phyloP scores from a whole-genome alignment of 331 rosid species.

The Prunus yedoensis region DNA sequence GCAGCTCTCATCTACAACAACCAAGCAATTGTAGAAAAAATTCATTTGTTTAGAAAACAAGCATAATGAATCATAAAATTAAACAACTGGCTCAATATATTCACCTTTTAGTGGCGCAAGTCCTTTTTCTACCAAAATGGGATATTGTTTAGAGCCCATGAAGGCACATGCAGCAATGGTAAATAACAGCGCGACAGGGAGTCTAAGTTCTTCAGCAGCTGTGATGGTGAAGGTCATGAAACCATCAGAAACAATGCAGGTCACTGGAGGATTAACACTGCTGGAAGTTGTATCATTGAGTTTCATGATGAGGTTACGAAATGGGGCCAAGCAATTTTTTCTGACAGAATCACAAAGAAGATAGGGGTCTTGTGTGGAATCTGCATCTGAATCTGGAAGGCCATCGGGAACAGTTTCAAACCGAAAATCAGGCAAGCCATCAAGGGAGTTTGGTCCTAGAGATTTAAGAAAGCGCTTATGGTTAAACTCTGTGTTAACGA shows the following conservation, averaged over 20 bases:
- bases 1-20: conserved; percentile 4
- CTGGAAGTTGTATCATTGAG: neutral
- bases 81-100: neutral
- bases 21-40: neutral
- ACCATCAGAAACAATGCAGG: conserved; percentile 1
- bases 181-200: conserved; percentile 7
- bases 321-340: conserved; percentile 4
- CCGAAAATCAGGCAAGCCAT: conserved; percentile 17
- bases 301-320: neutral
- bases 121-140: conserved; percentile 1
- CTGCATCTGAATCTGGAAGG: neutral
- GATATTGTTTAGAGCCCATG: neutral
- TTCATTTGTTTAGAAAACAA: neutral
- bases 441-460: neutral
- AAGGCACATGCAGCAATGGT: neutral
- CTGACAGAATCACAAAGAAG: neutral
- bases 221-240: neutral
- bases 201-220: neutral
- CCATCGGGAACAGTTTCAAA: conserved; percentile 20
- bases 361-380: neutral
- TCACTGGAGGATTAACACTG: neutral
- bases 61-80: neutral
- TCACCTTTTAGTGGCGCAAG: conserved; percentile 9
- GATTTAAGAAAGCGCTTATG: conserved; percentile 17
- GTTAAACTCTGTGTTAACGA: conserved; percentile 21